Conservation (phyloP, 371 early-diverging fungal genomes). For the Smittium mucronatum region DNA sequence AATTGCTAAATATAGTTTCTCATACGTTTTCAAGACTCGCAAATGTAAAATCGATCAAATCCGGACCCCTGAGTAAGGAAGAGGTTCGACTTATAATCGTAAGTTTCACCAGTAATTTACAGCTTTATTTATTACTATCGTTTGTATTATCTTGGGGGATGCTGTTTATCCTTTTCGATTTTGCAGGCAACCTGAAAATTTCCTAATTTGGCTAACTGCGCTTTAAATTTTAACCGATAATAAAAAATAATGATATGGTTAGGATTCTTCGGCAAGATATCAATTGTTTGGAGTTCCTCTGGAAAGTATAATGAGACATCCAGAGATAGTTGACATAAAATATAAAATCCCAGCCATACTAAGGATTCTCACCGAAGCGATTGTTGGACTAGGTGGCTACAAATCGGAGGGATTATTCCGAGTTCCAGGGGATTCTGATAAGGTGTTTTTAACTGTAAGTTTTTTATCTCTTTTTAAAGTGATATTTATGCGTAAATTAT, state of each 20-base stretch:
- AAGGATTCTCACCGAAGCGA: slow-evolving; percentile 63
- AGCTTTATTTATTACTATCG: too few species aligned
- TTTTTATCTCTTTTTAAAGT: not conserved
- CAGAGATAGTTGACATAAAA: slow-evolving; percentile 33
- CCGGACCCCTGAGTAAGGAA: not conserved
- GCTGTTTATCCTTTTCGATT: too few species aligned
- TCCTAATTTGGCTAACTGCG: too few species aligned
- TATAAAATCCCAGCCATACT: slow-evolving; percentile 58
- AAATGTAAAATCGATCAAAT: not conserved
- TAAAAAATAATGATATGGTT: too few species aligned
- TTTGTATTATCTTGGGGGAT: too few species aligned
- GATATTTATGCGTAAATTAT: not conserved
- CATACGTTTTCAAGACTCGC: slow-evolving; percentile 56
- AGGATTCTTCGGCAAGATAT: slow-evolving; percentile 70
- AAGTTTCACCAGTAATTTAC: too few species aligned
- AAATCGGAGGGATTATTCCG: slow-evolving; percentile 91
- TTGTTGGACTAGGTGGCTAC: slow-evolving; percentile 61
- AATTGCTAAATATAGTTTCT: slow-evolving; percentile 21
- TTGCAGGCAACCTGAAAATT: too few species aligned
- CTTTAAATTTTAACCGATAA: too few species aligned
- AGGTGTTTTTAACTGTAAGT: slow-evolving; percentile 50
- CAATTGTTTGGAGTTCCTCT: slow-evolving; percentile 88
- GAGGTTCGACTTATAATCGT: slow-evolving; percentile 16
- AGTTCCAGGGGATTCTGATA: slow-evolving; percentile 87
- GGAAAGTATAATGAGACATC: slow-evolving; percentile 55